Base-by-base conservation (phyloP, 2,329 filamentous ascomycete genomes). In the Xylaria sp. region DNA sequence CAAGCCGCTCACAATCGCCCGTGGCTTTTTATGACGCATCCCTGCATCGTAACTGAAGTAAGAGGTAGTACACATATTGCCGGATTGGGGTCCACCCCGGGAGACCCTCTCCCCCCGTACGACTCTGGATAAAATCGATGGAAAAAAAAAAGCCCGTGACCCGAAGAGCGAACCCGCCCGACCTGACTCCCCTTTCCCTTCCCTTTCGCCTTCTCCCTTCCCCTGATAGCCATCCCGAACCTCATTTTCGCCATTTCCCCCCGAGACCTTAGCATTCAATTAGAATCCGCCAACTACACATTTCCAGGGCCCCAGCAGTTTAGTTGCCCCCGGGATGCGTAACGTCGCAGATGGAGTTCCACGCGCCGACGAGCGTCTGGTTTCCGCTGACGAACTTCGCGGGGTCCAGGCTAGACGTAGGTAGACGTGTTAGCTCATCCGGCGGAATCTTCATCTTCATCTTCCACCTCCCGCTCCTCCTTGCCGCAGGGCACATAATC, bases 301-400 rank as follows among this genome's bases (percentile, higher is more conserved):
- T 16, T 8, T 29, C 18, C 19, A 20, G 8, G 4, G n/a, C 45
- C 13, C 5, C 21, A n/a, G n/a, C n/a, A n/a, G n/a, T n/a, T n/a
- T n/a, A 34, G 19, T 16, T 22, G 37, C 5, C 4, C 18, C 17
- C 4, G 17, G 22, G 19, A 4, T 43, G 37, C 24, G 26, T 47
- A 42, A 47, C 50, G 20, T 46, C 52, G 53, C 67, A 70, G 29
- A 69, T 63, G 9, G 65, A 55, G 40, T 69, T 70, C 66, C 66
- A 70, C 9, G 61, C 66, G 2, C 66, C 67, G 39, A 68, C 63
- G 9, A 64, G 52, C 4, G 56, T 57, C 52, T 68, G 47, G 22
- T 63, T 63, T 20, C 52, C 56, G 4, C 47, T 40, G n/a, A 68
- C 56, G 50, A 68, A 69, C 16, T 44, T 56, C 11, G 57, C 54